Evolutionary conservation across 345 rosid genomes (phyloP), one percentile per base, ranked within the genome.

Genomic region (Melaleuca quinquenervia): DNA sequence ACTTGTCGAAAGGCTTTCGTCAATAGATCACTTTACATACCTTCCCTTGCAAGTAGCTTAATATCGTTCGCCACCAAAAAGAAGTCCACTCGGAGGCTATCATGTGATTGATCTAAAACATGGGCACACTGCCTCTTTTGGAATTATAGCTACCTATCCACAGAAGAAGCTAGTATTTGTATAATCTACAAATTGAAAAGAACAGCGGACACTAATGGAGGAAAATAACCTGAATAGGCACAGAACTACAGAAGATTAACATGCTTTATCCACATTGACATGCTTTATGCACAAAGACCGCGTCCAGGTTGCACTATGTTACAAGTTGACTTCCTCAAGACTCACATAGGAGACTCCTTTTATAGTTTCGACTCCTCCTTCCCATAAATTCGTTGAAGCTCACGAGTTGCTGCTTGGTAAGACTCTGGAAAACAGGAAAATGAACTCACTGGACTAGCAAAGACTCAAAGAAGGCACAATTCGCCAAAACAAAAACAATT

Each of bases 361-460:
- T 86, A 93, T 44, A 92, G 84, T 83, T 91, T 88, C 82, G 89
- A 90, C 78, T 94, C 96, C 88, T 94, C 98, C 91, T 93, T 95
- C 76, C 98, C 97, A 86, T 95, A 95, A 49, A 95, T 95, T 41
- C 98, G 94, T 84, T 95, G 96, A 86, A 96, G 97, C 91, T 95
- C 98, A 3, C 95, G 90, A n/a, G 96, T 96, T 20, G 99, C 98
- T 2, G 97, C 98, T 91, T 91, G 96, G 88, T 91, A 96, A 52
- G 99, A 96, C 87, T 96, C 98, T 95, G 94, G 13, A 45, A 88
- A 85, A 6, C 21, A 75, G 15, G 45, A 56, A 14, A 53, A 21
- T 48, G 84, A 82, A 7, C 22, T 82, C n/a, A 15, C 36, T 11
- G 22, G 74, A 80, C 45, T 24, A 70, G 53, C 82, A 16, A 44